Evolutionary conservation across 176 grass and related monocot genomes (phyloP).

Genomic region (Carex littledalei): DNA sequence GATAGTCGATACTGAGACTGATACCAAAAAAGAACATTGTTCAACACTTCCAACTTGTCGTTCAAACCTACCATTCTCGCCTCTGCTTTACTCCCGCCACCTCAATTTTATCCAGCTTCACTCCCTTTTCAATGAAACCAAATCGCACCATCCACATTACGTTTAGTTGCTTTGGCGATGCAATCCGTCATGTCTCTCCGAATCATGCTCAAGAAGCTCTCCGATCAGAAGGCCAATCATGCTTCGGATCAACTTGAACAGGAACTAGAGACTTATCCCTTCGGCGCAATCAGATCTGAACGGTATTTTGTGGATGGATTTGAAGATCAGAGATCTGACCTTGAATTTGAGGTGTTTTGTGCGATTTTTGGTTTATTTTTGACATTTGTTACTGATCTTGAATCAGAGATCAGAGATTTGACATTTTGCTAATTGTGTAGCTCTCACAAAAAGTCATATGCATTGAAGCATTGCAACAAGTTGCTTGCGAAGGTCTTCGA

Average conservation of each 20-base stretch:
- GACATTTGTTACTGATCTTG: not conserved
- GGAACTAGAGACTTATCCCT: slow-evolving; percentile 26
- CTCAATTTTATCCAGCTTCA: not conserved
- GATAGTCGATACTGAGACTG: too few relatives aligned
- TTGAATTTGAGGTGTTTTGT: slow-evolving; percentile 25
- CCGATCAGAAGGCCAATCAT: not conserved
- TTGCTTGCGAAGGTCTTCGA: slow-evolving; percentile 30
- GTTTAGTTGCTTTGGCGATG: not conserved
- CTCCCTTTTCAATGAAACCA: not conserved
- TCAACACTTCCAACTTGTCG: not conserved
- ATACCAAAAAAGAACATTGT: too few relatives aligned
- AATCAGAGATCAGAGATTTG: too few relatives aligned
- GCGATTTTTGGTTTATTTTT: not conserved
- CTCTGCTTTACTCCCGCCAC: not conserved
- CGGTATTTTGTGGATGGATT: not conserved
- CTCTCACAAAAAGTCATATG: slow-evolving; percentile 33
- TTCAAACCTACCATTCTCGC: slow-evolving; percentile 33
- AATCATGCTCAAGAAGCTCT: slow-evolving; percentile 16
- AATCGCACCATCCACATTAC: not conserved
- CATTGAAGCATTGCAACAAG: slow-evolving; percentile 37
- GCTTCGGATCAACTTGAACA: slow-evolving; percentile 7
- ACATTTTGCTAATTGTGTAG: slow-evolving; percentile 25
- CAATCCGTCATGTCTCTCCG: not conserved
- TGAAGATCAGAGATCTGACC: slow-evolving; percentile 12
- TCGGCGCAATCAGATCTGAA: not conserved